These are phyloP conservation scores for Echinosphaeria canescens DNA, from an alignment of 2,329 filamentous ascomycete species.

Conservation along the genomic window DNA sequence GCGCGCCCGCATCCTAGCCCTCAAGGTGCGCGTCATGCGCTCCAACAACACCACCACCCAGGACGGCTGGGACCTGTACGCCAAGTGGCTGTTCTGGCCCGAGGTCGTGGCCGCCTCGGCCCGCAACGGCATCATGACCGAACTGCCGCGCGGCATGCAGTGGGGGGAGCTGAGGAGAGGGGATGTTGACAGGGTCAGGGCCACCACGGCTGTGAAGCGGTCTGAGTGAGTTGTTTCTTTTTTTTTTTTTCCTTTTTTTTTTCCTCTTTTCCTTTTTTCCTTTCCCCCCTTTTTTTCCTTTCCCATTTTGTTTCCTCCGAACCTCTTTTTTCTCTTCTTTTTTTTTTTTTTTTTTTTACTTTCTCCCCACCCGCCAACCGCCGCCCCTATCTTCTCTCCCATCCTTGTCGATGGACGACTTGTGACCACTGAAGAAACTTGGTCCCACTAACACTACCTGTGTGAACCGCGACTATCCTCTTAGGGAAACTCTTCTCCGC, in stretches of 20 bases:
- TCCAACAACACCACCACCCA: slow-evolving; percentile 3
- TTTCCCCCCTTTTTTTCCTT: too few species aligned
- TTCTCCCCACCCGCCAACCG: too few species aligned
- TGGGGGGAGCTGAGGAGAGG: slow-evolving; percentile 29
- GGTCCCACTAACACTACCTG: background rate
- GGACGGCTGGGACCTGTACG: slow-evolving; percentile 14
- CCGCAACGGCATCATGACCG: too few species aligned
- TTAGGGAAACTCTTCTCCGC: slow-evolving; percentile 14
- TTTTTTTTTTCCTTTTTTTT: too few species aligned
- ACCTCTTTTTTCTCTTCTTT: too few species aligned
- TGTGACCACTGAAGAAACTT: too few species aligned
- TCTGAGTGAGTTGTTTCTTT: slow-evolving; percentile 17
- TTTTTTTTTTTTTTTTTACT: too few species aligned
- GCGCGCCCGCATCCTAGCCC: slow-evolving; percentile 8
- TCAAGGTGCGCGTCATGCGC: slow-evolving; percentile 8
- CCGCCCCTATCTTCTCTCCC: too few species aligned
- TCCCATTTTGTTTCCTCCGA: too few species aligned
- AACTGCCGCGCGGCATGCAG: slow-evolving; percentile 21
- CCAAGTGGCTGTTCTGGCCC: slow-evolving; percentile 35
- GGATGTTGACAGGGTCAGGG: slow-evolving; percentile 32
- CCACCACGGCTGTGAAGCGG: slow-evolving; percentile 32
- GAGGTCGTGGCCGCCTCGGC: slow-evolving; percentile 21
- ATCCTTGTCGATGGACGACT: too few species aligned
- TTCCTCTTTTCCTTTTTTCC: too few species aligned
- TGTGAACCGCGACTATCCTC: background rate